Conservation (phyloP, 352 stramenopile genomes). For the Phytopythium sindhum region DNA sequence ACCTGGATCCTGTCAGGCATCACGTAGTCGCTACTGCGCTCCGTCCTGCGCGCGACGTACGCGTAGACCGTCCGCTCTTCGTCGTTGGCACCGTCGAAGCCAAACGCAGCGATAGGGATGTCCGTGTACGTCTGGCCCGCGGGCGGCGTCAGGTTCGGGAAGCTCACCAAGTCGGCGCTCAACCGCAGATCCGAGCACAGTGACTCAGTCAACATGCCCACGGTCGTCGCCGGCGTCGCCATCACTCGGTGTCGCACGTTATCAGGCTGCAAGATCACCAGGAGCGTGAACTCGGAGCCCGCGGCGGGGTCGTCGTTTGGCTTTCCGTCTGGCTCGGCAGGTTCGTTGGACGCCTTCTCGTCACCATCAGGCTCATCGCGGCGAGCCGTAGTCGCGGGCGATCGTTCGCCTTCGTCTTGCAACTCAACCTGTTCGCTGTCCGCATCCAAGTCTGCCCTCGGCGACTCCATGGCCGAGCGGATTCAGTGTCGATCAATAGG, state of each 20-base stretch:
- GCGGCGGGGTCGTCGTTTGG: neutral
- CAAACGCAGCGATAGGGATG: constrained; percentile 33
- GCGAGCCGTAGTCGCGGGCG: constrained; percentile 1
- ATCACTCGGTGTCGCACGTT: constrained; percentile 68
- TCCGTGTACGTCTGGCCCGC: constrained; percentile 27
- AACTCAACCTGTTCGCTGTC: neutral
- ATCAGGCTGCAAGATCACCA: constrained; percentile 73
- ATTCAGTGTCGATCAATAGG: constrained; percentile 1
- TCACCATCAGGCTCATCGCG: neutral
- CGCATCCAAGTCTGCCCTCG: neutral
- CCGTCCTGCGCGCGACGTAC: constrained; percentile 33
- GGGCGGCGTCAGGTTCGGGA: constrained; percentile 47
- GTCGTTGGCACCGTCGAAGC: constrained; percentile 26
- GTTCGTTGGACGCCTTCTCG: neutral
- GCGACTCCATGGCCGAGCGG: constrained; percentile 7
- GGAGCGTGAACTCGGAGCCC: constrained; percentile 43
- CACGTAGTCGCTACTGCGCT: constrained; percentile 65
- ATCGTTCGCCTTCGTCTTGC: neutral
- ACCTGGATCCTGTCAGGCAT: constrained; percentile 87
- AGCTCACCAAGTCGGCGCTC: constrained; percentile 50
- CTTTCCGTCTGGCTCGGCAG: neutral
- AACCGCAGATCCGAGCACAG: constrained; percentile 64
- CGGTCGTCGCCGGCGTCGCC: constrained; percentile 43
- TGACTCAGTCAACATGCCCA: constrained; percentile 46
- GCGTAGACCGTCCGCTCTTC: constrained; percentile 45